Evolutionary conservation across 139 green algal genomes (phyloP).

Genomic region (Yamagishiella unicocca): DNA sequence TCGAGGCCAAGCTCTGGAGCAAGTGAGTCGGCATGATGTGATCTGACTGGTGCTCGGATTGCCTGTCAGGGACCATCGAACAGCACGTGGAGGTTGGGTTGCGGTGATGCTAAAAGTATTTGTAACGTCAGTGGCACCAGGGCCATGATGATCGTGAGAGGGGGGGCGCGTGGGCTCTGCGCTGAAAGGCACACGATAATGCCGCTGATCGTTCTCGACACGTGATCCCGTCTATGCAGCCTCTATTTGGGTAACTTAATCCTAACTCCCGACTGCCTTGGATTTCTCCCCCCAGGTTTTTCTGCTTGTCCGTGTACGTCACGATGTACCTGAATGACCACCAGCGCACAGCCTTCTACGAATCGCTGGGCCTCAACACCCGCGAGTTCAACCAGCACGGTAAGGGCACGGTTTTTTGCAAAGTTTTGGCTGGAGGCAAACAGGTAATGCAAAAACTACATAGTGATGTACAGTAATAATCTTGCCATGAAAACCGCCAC

Average conservation of each 20-base stretch:
- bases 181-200: no score
- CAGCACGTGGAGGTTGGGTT: no score
- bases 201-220: no score
- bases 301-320: conserved; percentile 98
- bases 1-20: conserved; percentile 86
- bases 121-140: no score
- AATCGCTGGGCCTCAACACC: conserved; percentile 92
- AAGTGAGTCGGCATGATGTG: conserved; percentile 43
- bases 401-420: background rate
- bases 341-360: conserved; percentile 91
- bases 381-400: conserved; percentile 94
- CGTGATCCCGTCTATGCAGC: no score
- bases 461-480: no score
- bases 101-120: no score
- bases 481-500: no score
- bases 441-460: no score
- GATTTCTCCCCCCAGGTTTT: conserved; percentile 88
- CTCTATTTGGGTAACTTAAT: background rate
- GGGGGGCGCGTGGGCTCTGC: no score
- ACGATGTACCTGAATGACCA: conserved; percentile 99
- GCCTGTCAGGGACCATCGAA: background rate
- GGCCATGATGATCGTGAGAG: no score
- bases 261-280: no score
- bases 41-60: background rate
- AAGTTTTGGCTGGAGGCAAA: background rate